Evolutionary conservation across 148 eudicot genomes (phyloP).

Genomic region (Rhododendron ovatum): DNA sequence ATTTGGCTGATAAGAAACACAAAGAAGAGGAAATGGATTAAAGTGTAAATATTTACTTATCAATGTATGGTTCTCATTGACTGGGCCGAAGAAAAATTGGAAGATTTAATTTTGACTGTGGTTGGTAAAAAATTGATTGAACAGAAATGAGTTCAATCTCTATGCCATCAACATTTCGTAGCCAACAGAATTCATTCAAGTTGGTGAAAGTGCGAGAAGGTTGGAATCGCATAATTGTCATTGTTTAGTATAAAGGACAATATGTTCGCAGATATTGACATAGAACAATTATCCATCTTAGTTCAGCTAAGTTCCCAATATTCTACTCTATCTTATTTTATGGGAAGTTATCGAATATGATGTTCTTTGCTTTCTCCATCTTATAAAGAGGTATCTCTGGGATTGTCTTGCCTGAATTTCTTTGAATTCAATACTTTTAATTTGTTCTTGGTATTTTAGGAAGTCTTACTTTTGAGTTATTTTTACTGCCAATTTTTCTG

Average conservation of each 20-base stretch:
- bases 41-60: not conserved
- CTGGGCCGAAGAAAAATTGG: not conserved
- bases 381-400: not conserved
- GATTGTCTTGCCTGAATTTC: not conserved
- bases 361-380: conserved; percentile 6
- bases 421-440: not conserved
- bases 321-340: not conserved
- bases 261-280: not conserved
- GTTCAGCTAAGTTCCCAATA: not conserved
- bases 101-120: not conserved
- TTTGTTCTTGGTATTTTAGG: not conserved
- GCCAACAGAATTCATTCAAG: not conserved
- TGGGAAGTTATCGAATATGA: not conserved
- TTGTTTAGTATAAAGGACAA: not conserved
- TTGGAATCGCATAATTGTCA: not conserved
- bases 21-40: not conserved
- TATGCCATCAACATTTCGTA: not conserved
- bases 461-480: not conserved
- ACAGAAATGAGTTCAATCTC: not conserved
- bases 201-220: not conserved
- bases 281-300: not conserved
- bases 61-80: not conserved
- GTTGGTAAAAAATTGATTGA: not conserved
- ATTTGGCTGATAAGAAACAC: not conserved
- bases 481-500: not conserved